Evolutionary conservation across 805 yeast genomes (phyloP).

Genomic region (Cyberlindnera subsufficiens): DNA sequence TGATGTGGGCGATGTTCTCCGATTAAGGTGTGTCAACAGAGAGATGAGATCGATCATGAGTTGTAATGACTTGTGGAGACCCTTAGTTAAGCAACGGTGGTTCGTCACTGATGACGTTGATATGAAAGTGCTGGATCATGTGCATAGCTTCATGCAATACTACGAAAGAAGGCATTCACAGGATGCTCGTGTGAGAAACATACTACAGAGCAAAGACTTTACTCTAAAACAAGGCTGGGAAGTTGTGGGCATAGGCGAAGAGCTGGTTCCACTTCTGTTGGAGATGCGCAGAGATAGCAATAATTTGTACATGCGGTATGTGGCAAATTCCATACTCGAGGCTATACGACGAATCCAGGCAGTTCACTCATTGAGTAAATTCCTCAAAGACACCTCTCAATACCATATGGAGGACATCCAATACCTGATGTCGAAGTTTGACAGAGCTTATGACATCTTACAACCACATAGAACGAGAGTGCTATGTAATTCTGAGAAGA

Average conservation of each 20-base stretch:
- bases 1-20: constrained; percentile 8
- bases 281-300: constrained; percentile 2
- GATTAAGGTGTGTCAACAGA: constrained; percentile 6
- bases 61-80: constrained; percentile 14
- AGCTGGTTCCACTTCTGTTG: constrained; percentile 10
- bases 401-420: constrained; percentile 9
- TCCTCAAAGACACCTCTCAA: not conserved
- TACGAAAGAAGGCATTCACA: constrained; percentile 4
- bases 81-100: constrained; percentile 10
- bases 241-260: constrained; percentile 3
- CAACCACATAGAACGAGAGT: constrained; percentile 9
- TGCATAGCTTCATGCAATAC: not conserved
- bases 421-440: constrained; percentile 8
- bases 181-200: constrained; percentile 1
- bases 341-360: constrained; percentile 5
- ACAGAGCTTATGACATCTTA: constrained; percentile 16
- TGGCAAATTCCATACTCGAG: constrained; percentile 6
- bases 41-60: constrained; percentile 1
- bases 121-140: not conserved
- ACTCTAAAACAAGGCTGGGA: constrained; percentile 7
- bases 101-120: constrained; percentile 9
- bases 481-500: constrained; percentile 1
- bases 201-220: constrained; percentile 1
- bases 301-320: constrained; percentile 9
- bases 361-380: not conserved